These are phyloP conservation scores for Fusarium udum DNA, from an alignment of 2,329 filamentous ascomycete genomes.

Conservation along the genomic window DNA sequence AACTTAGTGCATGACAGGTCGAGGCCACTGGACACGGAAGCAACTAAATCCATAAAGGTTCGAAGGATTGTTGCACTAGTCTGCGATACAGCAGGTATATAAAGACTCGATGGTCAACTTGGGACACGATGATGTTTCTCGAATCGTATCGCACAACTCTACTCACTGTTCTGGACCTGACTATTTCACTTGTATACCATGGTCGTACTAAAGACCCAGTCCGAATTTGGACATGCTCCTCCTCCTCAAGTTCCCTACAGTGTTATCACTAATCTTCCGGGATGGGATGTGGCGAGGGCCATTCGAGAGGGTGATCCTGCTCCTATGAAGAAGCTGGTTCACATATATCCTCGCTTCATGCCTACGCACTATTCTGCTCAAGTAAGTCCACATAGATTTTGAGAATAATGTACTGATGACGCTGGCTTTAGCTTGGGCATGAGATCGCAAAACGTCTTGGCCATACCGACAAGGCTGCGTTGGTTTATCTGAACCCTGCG, in stretches of 20 bases:
- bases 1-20: neutral
- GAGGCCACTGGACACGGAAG: neutral
- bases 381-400: slow-evolving; percentile 38
- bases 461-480: slow-evolving; percentile 38
- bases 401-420: neutral
- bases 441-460: slow-evolving; percentile 49
- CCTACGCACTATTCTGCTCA: slow-evolving; percentile 51
- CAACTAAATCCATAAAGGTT: neutral
- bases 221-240: slow-evolving; percentile 55
- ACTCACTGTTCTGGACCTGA: neutral
- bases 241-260: slow-evolving; percentile 59
- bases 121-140: neutral
- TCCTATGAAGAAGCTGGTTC: slow-evolving; percentile 48
- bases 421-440: slow-evolving; percentile 48
- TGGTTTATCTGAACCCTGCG: slow-evolving; percentile 47
- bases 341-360: slow-evolving; percentile 59
- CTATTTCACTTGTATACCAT: slow-evolving; percentile 36
- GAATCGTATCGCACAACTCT: neutral
- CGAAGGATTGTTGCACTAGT: neutral
- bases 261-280: slow-evolving; percentile 56
- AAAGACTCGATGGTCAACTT: neutral
- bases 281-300: slow-evolving; percentile 52
- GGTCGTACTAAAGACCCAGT: slow-evolving; percentile 51
- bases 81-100: neutral
- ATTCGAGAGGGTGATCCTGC: slow-evolving; percentile 54